Base-by-base conservation (phyloP, 2,329 filamentous ascomycete species). In the Drechslera avenae region DNA sequence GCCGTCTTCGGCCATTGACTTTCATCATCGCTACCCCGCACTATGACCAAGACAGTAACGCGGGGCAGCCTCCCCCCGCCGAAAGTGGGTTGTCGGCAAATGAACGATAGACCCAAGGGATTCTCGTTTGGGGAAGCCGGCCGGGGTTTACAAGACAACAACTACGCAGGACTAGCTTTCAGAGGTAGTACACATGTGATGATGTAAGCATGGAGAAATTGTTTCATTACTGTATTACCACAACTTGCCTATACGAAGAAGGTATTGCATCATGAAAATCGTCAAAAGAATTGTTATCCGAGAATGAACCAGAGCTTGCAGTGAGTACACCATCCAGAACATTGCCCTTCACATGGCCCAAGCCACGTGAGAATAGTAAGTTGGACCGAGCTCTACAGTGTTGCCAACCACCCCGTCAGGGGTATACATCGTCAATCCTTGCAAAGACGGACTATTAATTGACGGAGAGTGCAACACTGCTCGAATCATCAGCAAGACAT, bases 401-500 rank as follows among this genome's bases (percentile, higher is more conserved):
- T 50, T 52, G 39, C 59, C 62, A 43, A 52, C 50, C 52, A 44
- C 54, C 64, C 56, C 62, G 52, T 64, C 59, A 51, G 66, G 69
- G 69, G 68, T 72, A 72, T 72, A 72, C 60, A 64, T 64, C 62
- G 59, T 60, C 50, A 59, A 59, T 51, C 56, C 31, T 51, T 39
- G 53, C 45, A 42, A 56, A 61, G 59, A 55, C 52, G 48, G 51
- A 63, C 49, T 62, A 59, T 66, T 62, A 64, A 54, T 54, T 51
- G 57, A 63, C 44, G 41, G 28, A 52, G 52, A 58, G 56, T 50
- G 48, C 42, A 61, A 52, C 45, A 56, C 61, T 63, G 57, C 50
- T 46, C 33, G 50, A 30, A 41, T 31, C 36, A 56, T 65, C 60
- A 69, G 53, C 47, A 53, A 28, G 46, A 44, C 34, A 26, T 47